Evolutionary conservation across 2,329 filamentous ascomycete species (phyloP).

Genomic region (Cladosporium sp.): DNA sequence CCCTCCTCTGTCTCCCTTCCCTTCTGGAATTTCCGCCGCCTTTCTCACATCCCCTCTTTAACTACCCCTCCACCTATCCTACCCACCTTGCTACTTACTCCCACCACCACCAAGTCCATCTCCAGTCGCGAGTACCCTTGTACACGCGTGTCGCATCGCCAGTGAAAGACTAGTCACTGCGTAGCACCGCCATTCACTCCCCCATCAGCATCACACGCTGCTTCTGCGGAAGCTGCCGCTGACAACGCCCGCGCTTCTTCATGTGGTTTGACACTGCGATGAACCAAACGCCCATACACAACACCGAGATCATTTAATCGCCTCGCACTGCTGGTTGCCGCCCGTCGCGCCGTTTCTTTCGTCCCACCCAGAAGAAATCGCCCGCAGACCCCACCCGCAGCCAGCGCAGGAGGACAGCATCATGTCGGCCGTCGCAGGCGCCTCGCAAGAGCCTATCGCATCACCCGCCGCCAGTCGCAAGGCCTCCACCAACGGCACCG

Average conservation of each 20-base stretch:
- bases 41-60: slow-evolving; percentile 16
- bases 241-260: slow-evolving; percentile 10
- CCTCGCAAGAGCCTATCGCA: slow-evolving; percentile 63
- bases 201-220: neutral
- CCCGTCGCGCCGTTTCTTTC: slow-evolving; percentile 15
- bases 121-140: slow-evolving; percentile 11
- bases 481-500: slow-evolving; percentile 26
- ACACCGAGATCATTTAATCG: slow-evolving; percentile 28
- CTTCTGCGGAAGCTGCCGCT: slow-evolving; percentile 3
- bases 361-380: slow-evolving; percentile 3
- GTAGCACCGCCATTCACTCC: neutral
- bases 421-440: slow-evolving; percentile 29
- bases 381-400: slow-evolving; percentile 14
- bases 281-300: slow-evolving; percentile 22
- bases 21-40: slow-evolving; percentile 19
- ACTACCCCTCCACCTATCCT: slow-evolving; percentile 15
- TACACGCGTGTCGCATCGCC: slow-evolving; percentile 8
- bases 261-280: slow-evolving; percentile 19
- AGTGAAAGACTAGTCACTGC: neutral
- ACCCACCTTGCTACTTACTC: neutral
- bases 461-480: slow-evolving; percentile 57
- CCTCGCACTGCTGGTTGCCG: slow-evolving; percentile 30
- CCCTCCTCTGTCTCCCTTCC: slow-evolving; percentile 7
- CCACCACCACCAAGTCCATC: neutral
- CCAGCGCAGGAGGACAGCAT: slow-evolving; percentile 16